Percentiles rank a stretch among this genome's conserved stretches.
Conservation (phyloP, 805 yeast genomes). For the Candida adriatica region DNA sequence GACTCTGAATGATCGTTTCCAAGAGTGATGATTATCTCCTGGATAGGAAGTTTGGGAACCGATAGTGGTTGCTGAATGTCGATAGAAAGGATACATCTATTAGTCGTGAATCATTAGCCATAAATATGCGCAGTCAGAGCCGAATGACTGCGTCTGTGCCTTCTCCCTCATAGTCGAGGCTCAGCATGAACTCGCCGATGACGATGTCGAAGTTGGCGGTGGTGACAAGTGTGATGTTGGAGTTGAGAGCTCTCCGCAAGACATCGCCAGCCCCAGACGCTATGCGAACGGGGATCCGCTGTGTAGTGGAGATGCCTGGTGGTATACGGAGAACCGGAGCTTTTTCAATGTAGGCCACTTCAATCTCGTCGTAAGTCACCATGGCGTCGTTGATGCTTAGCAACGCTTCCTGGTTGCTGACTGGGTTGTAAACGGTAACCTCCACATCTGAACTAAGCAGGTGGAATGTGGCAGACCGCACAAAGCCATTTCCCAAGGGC, state of each 20-base stretch:
- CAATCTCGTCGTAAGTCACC: slow-evolving; percentile 40
- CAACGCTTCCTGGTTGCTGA: slow-evolving; percentile 37
- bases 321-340: slow-evolving; percentile 38
- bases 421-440: slow-evolving; percentile 47
- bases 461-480: slow-evolving; percentile 46
- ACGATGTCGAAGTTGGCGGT: slow-evolving; percentile 34
- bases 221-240: slow-evolving; percentile 41
- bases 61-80: slow-evolving; percentile 26
- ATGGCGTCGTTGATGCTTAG: slow-evolving; percentile 37
- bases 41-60: slow-evolving; percentile 28
- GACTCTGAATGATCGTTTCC: slow-evolving; percentile 25
- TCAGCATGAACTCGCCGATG: slow-evolving; percentile 34
- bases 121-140: slow-evolving; percentile 14
- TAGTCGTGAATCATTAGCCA: background rate
- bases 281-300: slow-evolving; percentile 41
- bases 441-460: slow-evolving; percentile 48
- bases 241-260: slow-evolving; percentile 42
- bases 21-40: slow-evolving; percentile 22
- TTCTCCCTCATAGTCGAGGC: slow-evolving; percentile 39
- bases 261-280: slow-evolving; percentile 41
- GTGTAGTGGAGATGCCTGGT: slow-evolving; percentile 47
- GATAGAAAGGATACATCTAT: slow-evolving; percentile 24
- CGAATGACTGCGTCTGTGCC: slow-evolving; percentile 36
- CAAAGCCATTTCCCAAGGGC: slow-evolving; percentile 32
- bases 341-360: slow-evolving; percentile 38